phyloP scores from a whole-genome alignment of 176 grass and related monocot species.

The Pontederia crassipes region DNA sequence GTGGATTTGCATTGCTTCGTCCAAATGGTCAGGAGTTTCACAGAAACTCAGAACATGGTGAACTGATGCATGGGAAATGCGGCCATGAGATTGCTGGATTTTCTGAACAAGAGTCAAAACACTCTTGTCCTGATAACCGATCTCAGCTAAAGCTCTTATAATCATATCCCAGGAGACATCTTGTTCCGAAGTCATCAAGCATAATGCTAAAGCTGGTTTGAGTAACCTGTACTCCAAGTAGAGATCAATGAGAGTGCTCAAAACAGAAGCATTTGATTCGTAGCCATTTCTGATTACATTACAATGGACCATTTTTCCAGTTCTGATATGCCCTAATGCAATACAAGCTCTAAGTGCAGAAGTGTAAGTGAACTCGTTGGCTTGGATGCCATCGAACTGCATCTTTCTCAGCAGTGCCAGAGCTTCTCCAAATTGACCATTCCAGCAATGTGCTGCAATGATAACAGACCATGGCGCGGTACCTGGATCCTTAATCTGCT shows the following conservation, averaged over 20 bases:
- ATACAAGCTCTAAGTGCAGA: constrained; percentile 37
- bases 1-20: constrained; percentile 44
- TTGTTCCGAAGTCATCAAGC: constrained; percentile 24
- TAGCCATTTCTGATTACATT: constrained; percentile 45
- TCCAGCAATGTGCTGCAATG: constrained; percentile 56
- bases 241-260: constrained; percentile 36
- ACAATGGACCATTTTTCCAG: constrained; percentile 41
- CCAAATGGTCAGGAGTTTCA: constrained; percentile 16
- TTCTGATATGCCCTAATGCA: constrained; percentile 27
- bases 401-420: constrained; percentile 51
- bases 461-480: constrained; percentile 38
- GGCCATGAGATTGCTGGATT: constrained; percentile 26
- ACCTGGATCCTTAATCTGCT: constrained; percentile 25
- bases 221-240: constrained; percentile 21
- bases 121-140: constrained; percentile 24
- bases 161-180: constrained; percentile 31
- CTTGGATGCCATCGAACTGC: constrained; percentile 27
- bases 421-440: constrained; percentile 37
- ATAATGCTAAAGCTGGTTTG: constrained; percentile 26
- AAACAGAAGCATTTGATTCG: constrained; percentile 28
- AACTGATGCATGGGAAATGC: constrained; percentile 26
- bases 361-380: constrained; percentile 64
- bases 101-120: constrained; percentile 32
- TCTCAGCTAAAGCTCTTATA: constrained; percentile 26
- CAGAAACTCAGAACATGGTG: constrained; percentile 35